These are phyloP conservation scores for Mycena floridula DNA, from an alignment of 768 basidiomycete genomes.

Conservation along the genomic window DNA sequence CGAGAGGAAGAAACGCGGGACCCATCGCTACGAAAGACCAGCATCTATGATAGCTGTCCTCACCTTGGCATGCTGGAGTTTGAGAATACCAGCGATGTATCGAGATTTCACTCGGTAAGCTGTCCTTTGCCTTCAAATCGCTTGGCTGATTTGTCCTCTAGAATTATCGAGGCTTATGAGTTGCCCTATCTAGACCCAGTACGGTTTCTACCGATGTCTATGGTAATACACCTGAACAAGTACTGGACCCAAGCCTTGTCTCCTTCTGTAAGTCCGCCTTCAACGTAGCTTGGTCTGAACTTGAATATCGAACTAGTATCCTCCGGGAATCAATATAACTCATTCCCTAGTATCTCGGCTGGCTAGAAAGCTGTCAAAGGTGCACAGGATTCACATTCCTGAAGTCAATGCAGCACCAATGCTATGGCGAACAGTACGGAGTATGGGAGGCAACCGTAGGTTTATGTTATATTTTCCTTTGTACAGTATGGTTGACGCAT, in stretches of 20 bases:
- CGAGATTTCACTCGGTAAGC: slow-evolving; percentile 69
- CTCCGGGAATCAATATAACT: slow-evolving; percentile 51
- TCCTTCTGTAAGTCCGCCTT: slow-evolving; percentile 49
- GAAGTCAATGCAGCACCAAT: slow-evolving; percentile 72
- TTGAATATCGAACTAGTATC: slow-evolving; percentile 37
- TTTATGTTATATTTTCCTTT: slow-evolving; percentile 9
- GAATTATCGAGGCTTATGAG: slow-evolving; percentile 67
- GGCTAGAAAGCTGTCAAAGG: slow-evolving; percentile 45
- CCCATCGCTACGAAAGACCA: slow-evolving; percentile 29
- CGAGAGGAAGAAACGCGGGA: slow-evolving; percentile 9
- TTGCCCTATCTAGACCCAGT: slow-evolving; percentile 79
- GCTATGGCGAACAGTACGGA: slow-evolving; percentile 69
- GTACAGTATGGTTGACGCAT: slow-evolving; percentile 1
- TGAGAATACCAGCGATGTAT: slow-evolving; percentile 72
- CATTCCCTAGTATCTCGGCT: slow-evolving; percentile 60
- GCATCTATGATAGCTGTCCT: slow-evolving; percentile 59
- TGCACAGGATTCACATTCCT: slow-evolving; percentile 59
- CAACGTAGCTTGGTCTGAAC: slow-evolving; percentile 3
- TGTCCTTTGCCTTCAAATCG: slow-evolving; percentile 2
- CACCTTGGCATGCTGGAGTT: slow-evolving; percentile 69
- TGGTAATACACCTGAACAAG: slow-evolving; percentile 70
- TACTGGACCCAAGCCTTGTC: slow-evolving; percentile 61
- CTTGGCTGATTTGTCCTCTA: slow-evolving; percentile 20
- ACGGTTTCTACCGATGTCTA: slow-evolving; percentile 50
- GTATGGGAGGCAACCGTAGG: slow-evolving; percentile 73